phyloP scores from a whole-genome alignment of 805 yeast genomes.

The Sugiyamaella smithiae region DNA sequence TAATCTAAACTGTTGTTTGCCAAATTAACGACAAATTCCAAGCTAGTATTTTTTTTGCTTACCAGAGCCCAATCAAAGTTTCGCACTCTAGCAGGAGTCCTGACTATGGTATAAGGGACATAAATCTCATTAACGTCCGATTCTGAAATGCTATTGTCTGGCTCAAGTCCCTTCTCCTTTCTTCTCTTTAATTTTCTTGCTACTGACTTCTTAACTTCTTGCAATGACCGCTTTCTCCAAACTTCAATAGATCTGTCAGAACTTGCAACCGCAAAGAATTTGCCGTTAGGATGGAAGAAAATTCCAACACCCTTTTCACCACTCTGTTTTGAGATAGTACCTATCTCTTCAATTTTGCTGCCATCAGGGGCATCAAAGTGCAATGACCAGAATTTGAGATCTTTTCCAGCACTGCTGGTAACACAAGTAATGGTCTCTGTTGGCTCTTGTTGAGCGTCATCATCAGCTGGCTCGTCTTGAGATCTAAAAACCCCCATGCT shows the following conservation, averaged over 20 bases:
- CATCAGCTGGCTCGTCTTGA: conserved; percentile 18
- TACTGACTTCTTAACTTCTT: conserved; percentile 76
- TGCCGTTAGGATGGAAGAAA: conserved; percentile 46
- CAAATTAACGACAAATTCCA: conserved; percentile 64
- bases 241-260: conserved; percentile 78
- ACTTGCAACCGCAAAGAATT: conserved; percentile 67
- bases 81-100: conserved; percentile 62
- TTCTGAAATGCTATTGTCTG: conserved; percentile 49
- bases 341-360: conserved; percentile 54
- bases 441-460: conserved; percentile 8
- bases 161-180: conserved; percentile 52
- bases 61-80: conserved; percentile 56
- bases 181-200: conserved; percentile 75
- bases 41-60: conserved; percentile 37
- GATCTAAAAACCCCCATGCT: conserved; percentile 49
- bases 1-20: conserved; percentile 74
- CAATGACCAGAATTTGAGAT: conserved; percentile 79
- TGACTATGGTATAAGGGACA: conserved; percentile 65
- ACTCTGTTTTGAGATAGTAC: conserved; percentile 63
- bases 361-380: conserved; percentile 54
- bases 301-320: conserved; percentile 59
- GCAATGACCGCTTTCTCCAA: conserved; percentile 69
- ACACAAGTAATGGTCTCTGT: conserved; percentile 39
- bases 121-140: conserved; percentile 40
- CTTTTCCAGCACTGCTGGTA: conserved; percentile 79